phyloP scores from a whole-genome alignment of 2,329 filamentous ascomycete genomes.

The Setomelanomma holmii region DNA sequence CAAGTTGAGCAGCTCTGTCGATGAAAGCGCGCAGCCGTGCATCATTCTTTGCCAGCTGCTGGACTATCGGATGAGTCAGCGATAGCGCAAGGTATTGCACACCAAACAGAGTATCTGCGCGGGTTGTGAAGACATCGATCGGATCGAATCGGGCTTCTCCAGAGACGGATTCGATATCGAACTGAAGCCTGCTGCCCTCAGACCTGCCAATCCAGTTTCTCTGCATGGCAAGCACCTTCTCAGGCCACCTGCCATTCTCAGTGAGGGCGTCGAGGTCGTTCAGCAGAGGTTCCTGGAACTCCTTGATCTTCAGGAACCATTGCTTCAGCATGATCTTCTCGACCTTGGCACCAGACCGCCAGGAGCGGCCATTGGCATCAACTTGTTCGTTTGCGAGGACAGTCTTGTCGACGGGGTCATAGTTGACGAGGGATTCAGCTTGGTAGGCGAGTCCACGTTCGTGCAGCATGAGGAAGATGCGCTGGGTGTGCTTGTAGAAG shows the following conservation, averaged over 20 bases:
- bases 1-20: conserved; percentile 61
- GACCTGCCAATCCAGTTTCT: conserved; percentile 88
- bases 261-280: conserved; percentile 72
- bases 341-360: conserved; percentile 85
- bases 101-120: conserved; percentile 85
- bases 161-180: conserved; percentile 61
- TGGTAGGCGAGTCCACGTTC: conserved; percentile 81
- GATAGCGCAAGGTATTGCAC: conserved; percentile 86
- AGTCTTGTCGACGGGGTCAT: conserved; percentile 86
- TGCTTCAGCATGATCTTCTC: conserved; percentile 81
- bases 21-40: conserved; percentile 72
- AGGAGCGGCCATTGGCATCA: conserved; percentile 83
- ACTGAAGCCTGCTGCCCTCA: conserved; percentile 73
- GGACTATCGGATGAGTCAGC: conserved; percentile 73
- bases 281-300: conserved; percentile 75
- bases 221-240: conserved; percentile 82
- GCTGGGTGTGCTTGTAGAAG: conserved; percentile 91
- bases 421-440: conserved; percentile 84
- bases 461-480: conserved; percentile 79
- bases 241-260: conserved; percentile 75
- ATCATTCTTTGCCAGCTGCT: conserved; percentile 65
- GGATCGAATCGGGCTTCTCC: conserved; percentile 51
- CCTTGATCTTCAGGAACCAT: conserved; percentile 88
- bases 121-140: conserved; percentile 81
- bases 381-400: conserved; percentile 94